These are phyloP conservation scores for Pseudogymnoascus sp. DNA, from an alignment of 2,329 filamentous ascomycete species.

Conservation along the genomic window DNA sequence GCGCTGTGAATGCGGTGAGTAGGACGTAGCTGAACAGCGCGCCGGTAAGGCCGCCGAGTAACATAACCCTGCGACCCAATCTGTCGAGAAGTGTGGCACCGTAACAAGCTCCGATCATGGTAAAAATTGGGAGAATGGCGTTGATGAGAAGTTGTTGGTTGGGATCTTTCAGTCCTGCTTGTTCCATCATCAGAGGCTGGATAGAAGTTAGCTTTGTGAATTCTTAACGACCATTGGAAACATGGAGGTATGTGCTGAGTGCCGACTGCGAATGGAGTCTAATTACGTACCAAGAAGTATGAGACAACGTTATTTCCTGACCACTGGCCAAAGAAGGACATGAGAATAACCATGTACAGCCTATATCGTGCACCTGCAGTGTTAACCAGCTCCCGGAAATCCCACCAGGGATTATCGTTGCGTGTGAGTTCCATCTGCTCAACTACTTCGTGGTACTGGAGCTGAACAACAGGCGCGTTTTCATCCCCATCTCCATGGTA, in stretches of 20 bases:
- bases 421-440: slow-evolving; percentile 41
- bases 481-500: slow-evolving; percentile 51
- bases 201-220: slow-evolving; percentile 28
- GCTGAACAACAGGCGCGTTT: slow-evolving; percentile 43
- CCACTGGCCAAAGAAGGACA: slow-evolving; percentile 45
- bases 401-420: slow-evolving; percentile 54
- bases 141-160: slow-evolving; percentile 30
- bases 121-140: slow-evolving; percentile 30
- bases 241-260: neutral
- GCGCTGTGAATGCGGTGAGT: slow-evolving; percentile 25
- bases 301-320: slow-evolving; percentile 29
- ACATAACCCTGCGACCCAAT: slow-evolving; percentile 37
- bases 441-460: slow-evolving; percentile 50
- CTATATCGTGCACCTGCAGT: slow-evolving; percentile 41
- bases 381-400: slow-evolving; percentile 48
- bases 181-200: slow-evolving; percentile 34
- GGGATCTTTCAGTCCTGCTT: slow-evolving; percentile 28
- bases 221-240: slow-evolving; percentile 31
- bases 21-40: slow-evolving; percentile 18
- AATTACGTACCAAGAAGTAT: slow-evolving; percentile 22
- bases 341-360: slow-evolving; percentile 42
- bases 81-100: slow-evolving; percentile 36
- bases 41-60: slow-evolving; percentile 27
- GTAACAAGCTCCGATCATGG: slow-evolving; percentile 33
- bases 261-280: neutral